Evolutionary conservation across 441 rosid genomes (phyloP), one percentile per base, ranked within the genome.

Genomic region (Jatropha podagrica): DNA sequence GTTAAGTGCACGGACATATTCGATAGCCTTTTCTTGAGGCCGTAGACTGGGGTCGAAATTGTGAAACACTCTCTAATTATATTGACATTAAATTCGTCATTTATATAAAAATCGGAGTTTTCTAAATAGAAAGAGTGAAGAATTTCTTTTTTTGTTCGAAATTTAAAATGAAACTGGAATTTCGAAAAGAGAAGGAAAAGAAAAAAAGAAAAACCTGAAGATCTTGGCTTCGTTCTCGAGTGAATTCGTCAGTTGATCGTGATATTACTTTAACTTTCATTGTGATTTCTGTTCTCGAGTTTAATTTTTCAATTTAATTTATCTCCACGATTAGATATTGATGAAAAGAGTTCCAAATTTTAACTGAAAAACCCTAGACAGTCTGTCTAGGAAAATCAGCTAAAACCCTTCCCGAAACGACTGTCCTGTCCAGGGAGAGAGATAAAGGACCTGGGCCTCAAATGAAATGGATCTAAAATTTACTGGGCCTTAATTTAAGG

Each of bases 201-300:
- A 26, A 51, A 48, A 48, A 14, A 14, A 1, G 14, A 18, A 15
- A 38, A 67, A 91, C 97, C 92, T 90, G 98, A 54, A 95, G 93
- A 76, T 95, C 99, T 63, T 93, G 91, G 85, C 99, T 93, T 80
- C 99, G 85, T 73, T 93, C 99, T 76, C 98, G 91, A 68, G 98
- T 95, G 87, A 89, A 95, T 63, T 93, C 97, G 76, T 95, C 98
- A 9, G 84, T 78, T 2, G 97, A 85, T 66, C 99, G 91, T 14
- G 99, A 95, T 68, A 95, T 88, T 44, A 86, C 89, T 82, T 92
- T 93, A 23, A 95, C 89, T 84, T 86, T 93, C 99, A 95, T 95
- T 2, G 42, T 15, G 6, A 2, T 15, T 3, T 0, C 5, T 17
- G 7, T 54, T 15, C 2, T 69, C 0, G 49, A 69, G 61, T 63